Base-by-base conservation (phyloP, 2,329 filamentous ascomycete species). In the Pseudogymnoascus sp. region DNA sequence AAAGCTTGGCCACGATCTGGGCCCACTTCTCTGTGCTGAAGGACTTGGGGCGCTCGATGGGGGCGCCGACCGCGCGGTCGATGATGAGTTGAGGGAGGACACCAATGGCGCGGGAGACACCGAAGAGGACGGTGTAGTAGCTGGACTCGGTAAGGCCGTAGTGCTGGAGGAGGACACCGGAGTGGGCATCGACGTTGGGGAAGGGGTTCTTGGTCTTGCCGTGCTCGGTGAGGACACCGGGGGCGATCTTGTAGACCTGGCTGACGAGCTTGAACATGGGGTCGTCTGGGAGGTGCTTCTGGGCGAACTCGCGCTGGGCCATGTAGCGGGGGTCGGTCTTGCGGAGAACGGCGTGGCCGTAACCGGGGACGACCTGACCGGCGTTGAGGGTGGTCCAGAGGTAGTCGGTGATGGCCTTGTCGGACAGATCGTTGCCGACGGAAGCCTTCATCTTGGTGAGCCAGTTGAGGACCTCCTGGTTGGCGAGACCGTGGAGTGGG, bases 191-290 rank as follows among this genome's bases (percentile, higher is more conserved):
- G 75, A 97, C 93, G 84, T 97, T 97, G 80, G 95, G 95, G 86
- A 85, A 97, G 70, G 93, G 93, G 90, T 97, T 97, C 90, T 97
- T 97, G 85, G 93, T 97, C 91, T 99, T 99, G 83, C 95, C 95
- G 84, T 99, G 95, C 88, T 99, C 92, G 70, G 95, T 99, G 78
- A 99, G 85, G 73, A 99, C 95, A 75, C 89, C 90, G 69, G 95
- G 95, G 69, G 95, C 95, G 74, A 99, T 97, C 91, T 99, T 99
- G 90, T 97, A 99, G 73, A 99, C 95, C 84, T 99, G 95, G 86
- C 90, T 96, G 82, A 99, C 95, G 72, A 99, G 90, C 87, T 99
- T 92, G 91, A 97, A 99, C 93, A 99, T 96, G 74, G 93, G 93
- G 85, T 97, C 95, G 75, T 96, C 85, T 75, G 93, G 91, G 77